Percentiles rank a stretch among this genome's conserved stretches.
Evolutionary conservation across 495 filamentous ascomycete genomes (phyloP).

Genomic region (Podospora tetraspora): DNA sequence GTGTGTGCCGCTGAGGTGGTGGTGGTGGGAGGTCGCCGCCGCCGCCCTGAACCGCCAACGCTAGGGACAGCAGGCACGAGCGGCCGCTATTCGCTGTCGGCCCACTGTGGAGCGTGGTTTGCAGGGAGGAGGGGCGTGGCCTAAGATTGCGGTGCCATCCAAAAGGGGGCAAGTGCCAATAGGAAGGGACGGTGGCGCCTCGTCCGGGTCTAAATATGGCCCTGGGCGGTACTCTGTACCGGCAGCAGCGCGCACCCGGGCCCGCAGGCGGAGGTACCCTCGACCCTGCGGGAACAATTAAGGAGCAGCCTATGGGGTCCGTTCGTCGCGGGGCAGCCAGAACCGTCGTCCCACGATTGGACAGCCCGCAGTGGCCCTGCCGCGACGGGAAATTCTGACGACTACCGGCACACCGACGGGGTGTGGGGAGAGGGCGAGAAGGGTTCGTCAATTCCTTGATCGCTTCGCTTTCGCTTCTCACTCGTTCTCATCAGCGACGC

Average conservation of each 20-base stretch:
- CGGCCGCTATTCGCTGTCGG: slow-evolving; percentile 12
- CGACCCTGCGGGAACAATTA: slow-evolving; percentile 12
- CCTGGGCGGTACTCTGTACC: slow-evolving; percentile 17
- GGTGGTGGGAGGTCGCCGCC: too few species aligned
- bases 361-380: slow-evolving; percentile 4
- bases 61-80: slow-evolving; percentile 9
- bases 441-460: background rate
- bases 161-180: slow-evolving; percentile 25
- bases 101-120: slow-evolving; percentile 8
- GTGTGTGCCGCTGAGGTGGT: background rate
- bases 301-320: slow-evolving; percentile 12
- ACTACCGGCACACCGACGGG: slow-evolving; percentile 1
- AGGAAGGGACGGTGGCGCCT: slow-evolving; percentile 23
- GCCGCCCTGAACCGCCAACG: slow-evolving; percentile 5
- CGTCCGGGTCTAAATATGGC: slow-evolving; percentile 23
- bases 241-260: background rate
- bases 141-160: slow-evolving; percentile 17
- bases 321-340: slow-evolving; percentile 3
- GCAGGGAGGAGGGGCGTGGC: slow-evolving; percentile 14
- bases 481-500: background rate
- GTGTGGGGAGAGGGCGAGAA: background rate
- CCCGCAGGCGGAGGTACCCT: background rate
- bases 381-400: slow-evolving; percentile 18
- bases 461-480: background rate
- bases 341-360: slow-evolving; percentile 9